Base-by-base conservation (phyloP, 805 yeast genomes). In the Zygosaccharomyces pseudorouxii region DNA sequence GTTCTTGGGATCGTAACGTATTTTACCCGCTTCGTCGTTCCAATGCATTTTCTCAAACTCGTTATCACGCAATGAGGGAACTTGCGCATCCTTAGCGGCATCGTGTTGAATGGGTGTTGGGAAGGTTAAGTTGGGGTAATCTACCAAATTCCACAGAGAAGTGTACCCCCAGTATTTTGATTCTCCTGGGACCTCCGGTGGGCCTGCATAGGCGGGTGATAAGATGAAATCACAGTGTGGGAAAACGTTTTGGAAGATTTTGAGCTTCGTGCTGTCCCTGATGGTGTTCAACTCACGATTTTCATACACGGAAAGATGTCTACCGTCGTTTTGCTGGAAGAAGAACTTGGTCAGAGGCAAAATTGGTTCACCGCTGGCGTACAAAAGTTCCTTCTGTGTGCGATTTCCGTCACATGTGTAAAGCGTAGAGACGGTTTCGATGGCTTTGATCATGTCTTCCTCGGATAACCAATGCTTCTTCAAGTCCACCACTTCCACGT, bases 161-260 rank as follows among this genome's bases (percentile, higher is more conserved):
- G 92, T 84, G 71, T 86, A 86, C 3, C 90, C 85, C 90, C 93
- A 86, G 67, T 84, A 84, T 63, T 77, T 78, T 5, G 84, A 76
- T 45, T 75, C 72, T 42, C 76, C 78, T 19, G 84, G 79, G 46
- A 74, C 75, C 38, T 89, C 87, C n/a, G 93, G 88, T 44, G 81
- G 82, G 53, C 84, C 83, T 48, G 76, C 78, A 65, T 82, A 80
- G 5, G 81, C 76, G 51, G 92, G 90, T 45, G 84, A 76, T 39
- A 86, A 66, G 50, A 86, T 74, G 58, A 82, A 78, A 59, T 86
- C 90, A 42, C 85, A 43, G 14, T 55, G 44, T 23, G 53, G 37
- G 50, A 57, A 60, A 43, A 53, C 57, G 29, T 48, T 55, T 25
- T 60, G 54, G 18, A 55, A 39, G 45, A 60, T 45, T 18, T 77